These are phyloP conservation scores for Serendipita sp. DNA, from an alignment of 768 basidiomycete genomes.

Conservation along the genomic window DNA sequence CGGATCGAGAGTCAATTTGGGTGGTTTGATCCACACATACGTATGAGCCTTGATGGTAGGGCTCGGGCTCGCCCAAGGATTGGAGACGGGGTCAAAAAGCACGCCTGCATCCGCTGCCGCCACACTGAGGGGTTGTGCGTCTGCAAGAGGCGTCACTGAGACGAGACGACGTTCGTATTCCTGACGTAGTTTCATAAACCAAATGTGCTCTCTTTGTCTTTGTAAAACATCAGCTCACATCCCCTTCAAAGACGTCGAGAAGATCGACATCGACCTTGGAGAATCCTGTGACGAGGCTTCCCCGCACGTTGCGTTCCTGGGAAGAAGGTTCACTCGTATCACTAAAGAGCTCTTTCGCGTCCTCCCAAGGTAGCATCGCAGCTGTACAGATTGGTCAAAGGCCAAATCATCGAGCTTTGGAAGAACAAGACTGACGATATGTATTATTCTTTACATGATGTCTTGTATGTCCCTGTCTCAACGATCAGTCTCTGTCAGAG, in stretches of 20 bases:
- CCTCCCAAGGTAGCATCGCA: constrained; percentile 49
- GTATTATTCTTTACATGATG: constrained; percentile 48
- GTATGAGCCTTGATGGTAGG: constrained; percentile 39
- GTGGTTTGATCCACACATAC: constrained; percentile 46
- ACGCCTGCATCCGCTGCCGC: constrained; percentile 26
- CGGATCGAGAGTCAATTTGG: constrained; percentile 30
- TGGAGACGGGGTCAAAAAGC: constrained; percentile 28
- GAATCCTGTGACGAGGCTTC: constrained; percentile 64
- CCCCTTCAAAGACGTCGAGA: constrained; percentile 72
- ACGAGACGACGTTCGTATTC: constrained; percentile 53
- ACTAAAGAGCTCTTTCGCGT: constrained; percentile 31
- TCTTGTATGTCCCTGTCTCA: constrained; percentile 53
- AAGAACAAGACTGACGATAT: neutral
- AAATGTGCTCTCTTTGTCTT: neutral
- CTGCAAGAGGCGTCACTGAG: constrained; percentile 38
- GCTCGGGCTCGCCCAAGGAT: constrained; percentile 22
- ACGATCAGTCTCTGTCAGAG: neutral
- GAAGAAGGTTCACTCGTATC: constrained; percentile 27
- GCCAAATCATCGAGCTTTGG: neutral
- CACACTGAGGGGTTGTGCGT: constrained; percentile 21
- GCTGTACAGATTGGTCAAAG: constrained; percentile 19
- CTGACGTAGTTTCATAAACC: constrained; percentile 23
- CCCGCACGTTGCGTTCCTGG: constrained; percentile 60
- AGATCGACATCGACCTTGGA: constrained; percentile 42
- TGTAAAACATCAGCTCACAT: constrained; percentile 28